Evolutionary conservation across 1,139 yeast genomes (phyloP).

Genomic region (Candida sp.): DNA sequence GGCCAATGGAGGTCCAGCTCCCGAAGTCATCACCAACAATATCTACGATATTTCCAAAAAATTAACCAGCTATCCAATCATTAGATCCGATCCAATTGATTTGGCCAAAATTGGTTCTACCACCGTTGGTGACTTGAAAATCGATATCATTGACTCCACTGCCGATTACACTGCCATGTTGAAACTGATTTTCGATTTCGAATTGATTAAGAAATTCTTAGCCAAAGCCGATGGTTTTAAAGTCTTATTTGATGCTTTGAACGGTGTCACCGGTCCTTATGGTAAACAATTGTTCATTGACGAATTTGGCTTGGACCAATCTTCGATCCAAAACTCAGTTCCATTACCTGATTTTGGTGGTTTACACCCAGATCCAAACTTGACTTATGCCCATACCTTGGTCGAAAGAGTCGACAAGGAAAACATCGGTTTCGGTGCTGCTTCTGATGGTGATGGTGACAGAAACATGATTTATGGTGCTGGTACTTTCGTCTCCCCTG

Average conservation of each 20-base stretch:
- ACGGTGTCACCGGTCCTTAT: conserved; percentile 98
- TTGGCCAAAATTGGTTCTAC: conserved; percentile 53
- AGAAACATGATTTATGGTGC: conserved; percentile 99
- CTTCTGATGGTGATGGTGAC: conserved; percentile 99
- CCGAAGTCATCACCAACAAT: conserved; percentile 87
- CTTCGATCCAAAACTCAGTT: conserved; percentile 70
- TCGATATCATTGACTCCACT: conserved; percentile 84
- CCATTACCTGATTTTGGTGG: conserved; percentile 96
- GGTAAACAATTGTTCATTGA: conserved; percentile 81
- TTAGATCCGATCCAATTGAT: conserved; percentile 60
- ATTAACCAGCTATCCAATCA: conserved; percentile 56
- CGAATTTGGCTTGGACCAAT: conserved; percentile 73
- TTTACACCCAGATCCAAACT: conserved; percentile 95
- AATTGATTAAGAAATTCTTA: conserved; percentile 71
- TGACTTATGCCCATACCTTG: conserved; percentile 87
- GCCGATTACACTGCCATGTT: conserved; percentile 73
- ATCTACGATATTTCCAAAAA: conserved; percentile 69
- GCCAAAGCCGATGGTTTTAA: conserved; percentile 50
- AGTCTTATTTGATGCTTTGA: conserved; percentile 83
- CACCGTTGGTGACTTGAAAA: conserved; percentile 51
- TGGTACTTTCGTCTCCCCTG: conserved; percentile 94
- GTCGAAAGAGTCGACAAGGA: conserved; percentile 82
- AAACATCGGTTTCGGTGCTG: conserved; percentile 92
- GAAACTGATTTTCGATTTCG: conserved; percentile 87
- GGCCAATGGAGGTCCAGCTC: conserved; percentile 99